Percentiles rank a stretch among this genome's conserved stretches.
These are phyloP conservation scores for Tylopilus sp. DNA, from an alignment of 768 basidiomycete genomes.

Conservation along the genomic window DNA sequence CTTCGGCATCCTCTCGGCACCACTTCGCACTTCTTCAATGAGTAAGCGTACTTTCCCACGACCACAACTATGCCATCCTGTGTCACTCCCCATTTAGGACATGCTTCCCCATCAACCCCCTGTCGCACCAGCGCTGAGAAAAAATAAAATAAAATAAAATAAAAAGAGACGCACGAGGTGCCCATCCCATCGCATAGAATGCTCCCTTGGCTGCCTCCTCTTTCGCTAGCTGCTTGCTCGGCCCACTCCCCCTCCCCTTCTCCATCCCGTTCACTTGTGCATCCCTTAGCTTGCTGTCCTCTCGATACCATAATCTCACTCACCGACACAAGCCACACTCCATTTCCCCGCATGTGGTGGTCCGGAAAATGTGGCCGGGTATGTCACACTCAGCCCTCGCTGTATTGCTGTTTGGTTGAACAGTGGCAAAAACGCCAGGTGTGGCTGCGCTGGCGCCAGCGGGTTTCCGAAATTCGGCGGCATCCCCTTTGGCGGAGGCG, in stretches of 20 bases:
- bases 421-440: constrained; percentile 60
- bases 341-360: constrained; percentile 68
- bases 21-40: constrained; percentile 12
- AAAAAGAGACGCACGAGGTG: constrained; percentile 33
- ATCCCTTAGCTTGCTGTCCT: constrained; percentile 3
- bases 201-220: constrained; percentile 74
- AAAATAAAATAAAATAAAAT: background rate
- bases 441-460: constrained; percentile 59
- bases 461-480: constrained; percentile 46
- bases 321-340: constrained; percentile 67
- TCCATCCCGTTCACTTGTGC: constrained; percentile 62
- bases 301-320: constrained; percentile 24
- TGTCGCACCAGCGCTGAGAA: constrained; percentile 3
- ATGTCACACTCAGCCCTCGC: constrained; percentile 59
- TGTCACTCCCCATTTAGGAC: constrained; percentile 20
- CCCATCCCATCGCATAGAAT: constrained; percentile 76
- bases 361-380: constrained; percentile 56
- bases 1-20: constrained; percentile 27
- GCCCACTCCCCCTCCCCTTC: constrained; percentile 63
- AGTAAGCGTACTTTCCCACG: constrained; percentile 26
- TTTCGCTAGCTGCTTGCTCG: constrained; percentile 72
- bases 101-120: constrained; percentile 22
- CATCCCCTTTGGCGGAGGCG: constrained; percentile 34
- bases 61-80: background rate
- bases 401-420: constrained; percentile 75